A percentile compares a stretch with the other conserved stretches of the same genome.
phyloP scores from a whole-genome alignment of 2,329 filamentous ascomycete species.

The Bretziella fagacearum region DNA sequence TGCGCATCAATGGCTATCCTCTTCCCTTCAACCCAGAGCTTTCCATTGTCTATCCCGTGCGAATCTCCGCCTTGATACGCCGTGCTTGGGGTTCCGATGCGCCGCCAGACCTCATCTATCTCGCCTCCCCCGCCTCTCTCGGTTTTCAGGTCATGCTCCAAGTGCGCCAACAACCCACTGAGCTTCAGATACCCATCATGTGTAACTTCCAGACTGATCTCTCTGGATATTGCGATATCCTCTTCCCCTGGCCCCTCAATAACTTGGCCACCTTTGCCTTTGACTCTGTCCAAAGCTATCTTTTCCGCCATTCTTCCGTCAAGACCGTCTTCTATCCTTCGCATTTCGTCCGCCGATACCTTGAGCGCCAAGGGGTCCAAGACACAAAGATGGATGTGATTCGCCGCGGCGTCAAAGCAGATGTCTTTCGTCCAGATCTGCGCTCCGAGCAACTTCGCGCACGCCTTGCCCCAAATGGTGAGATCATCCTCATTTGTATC shows the following conservation, averaged over 20 bases:
- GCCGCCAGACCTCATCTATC: conserved; percentile 48
- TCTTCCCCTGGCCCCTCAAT: conserved; percentile 48
- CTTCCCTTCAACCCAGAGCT: conserved; percentile 56
- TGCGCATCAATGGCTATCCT: conserved; percentile 46
- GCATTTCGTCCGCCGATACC: conserved; percentile 42
- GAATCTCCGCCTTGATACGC: conserved; percentile 42
- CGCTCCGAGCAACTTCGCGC: conserved; percentile 35
- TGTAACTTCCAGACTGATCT: conserved; percentile 60
- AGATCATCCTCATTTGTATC: conserved; percentile 49
- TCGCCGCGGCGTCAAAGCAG: conserved; percentile 47
- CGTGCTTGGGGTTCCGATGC: conserved; percentile 36
- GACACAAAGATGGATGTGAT: conserved; percentile 40
- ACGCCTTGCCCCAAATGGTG: conserved; percentile 41
- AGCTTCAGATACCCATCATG: conserved; percentile 40
- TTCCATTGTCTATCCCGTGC: conserved; percentile 52
- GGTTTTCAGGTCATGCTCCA: conserved; percentile 59
- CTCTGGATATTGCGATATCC: conserved; percentile 49
- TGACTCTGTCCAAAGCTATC: conserved; percentile 44
- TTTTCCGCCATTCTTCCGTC: conserved; percentile 45
- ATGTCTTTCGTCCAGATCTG: conserved; percentile 39
- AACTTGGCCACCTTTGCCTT: conserved; percentile 45
- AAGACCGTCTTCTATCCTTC: conserved; percentile 55
- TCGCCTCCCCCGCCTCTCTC: conserved; percentile 51
- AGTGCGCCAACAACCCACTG: conserved; percentile 38
- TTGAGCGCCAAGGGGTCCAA: conserved; percentile 39